Evolutionary conservation across 2,329 filamentous ascomycete species (phyloP).

Genomic region (Fusarium sarcochroum): DNA sequence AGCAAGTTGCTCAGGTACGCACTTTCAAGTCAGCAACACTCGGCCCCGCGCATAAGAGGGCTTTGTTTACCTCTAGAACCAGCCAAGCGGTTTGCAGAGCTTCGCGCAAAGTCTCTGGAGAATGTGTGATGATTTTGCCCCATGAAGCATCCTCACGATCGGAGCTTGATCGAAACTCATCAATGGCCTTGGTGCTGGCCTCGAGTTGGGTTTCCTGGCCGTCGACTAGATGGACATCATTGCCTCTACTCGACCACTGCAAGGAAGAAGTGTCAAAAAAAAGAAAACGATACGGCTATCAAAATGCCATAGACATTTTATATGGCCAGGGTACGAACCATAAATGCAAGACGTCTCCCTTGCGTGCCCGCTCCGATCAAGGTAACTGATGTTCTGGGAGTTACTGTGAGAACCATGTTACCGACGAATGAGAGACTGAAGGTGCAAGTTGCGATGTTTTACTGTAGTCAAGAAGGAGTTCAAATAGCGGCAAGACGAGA

Average conservation of each 20-base stretch:
- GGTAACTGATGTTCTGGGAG: constrained; percentile 37
- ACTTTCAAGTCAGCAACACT: constrained; percentile 49
- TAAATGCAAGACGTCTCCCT: constrained; percentile 51
- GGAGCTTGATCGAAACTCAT: constrained; percentile 38
- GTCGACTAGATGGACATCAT: constrained; percentile 50
- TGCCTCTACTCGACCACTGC: constrained; percentile 51
- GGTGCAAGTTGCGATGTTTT: neutral
- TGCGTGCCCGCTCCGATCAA: constrained; percentile 52
- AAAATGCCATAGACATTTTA: neutral
- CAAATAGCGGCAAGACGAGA: neutral
- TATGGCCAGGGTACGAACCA: constrained; percentile 37
- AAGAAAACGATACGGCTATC: too few species aligned
- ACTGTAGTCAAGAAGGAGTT: neutral
- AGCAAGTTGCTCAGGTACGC: constrained; percentile 59
- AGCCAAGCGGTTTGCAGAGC: constrained; percentile 48
- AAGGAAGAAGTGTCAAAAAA: too few species aligned
- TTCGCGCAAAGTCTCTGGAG: constrained; percentile 23
- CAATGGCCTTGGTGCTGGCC: constrained; percentile 47
- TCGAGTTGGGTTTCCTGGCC: constrained; percentile 45
- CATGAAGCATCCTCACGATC: constrained; percentile 8
- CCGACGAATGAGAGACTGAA: neutral
- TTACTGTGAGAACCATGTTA: constrained; percentile 34
- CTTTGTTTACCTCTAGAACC: constrained; percentile 45
- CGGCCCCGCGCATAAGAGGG: rapidly evolving
- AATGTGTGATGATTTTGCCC: constrained; percentile 45